Evolutionary conservation across 768 basidiomycete genomes (phyloP).

Genomic region (Mycena leptocephala): DNA sequence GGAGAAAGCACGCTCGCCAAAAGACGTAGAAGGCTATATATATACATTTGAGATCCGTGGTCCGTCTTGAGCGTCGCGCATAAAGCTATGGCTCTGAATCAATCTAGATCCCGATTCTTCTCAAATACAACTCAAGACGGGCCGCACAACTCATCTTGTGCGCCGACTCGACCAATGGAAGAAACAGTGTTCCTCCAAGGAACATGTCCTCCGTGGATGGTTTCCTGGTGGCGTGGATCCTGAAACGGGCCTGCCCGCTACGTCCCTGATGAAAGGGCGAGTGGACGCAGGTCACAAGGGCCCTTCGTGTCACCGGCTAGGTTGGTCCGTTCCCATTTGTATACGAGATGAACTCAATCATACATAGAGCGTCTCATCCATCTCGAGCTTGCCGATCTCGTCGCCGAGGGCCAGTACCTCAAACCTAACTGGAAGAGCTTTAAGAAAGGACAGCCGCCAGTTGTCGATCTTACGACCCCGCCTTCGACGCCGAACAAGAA

Average conservation of each 20-base stretch:
- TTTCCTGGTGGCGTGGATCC: constrained; percentile 74
- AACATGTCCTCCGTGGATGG: constrained; percentile 81
- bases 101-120: constrained; percentile 42
- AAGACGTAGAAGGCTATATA: constrained; percentile 84
- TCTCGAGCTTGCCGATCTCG: constrained; percentile 83
- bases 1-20: constrained; percentile 63
- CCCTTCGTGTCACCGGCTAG: constrained; percentile 79
- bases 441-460: constrained; percentile 42
- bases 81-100: not conserved
- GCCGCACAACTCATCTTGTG: constrained; percentile 80
- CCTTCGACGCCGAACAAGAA: constrained; percentile 42
- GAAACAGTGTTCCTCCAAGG: constrained; percentile 86
- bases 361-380: constrained; percentile 81
- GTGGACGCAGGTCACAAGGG: constrained; percentile 75
- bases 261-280: constrained; percentile 76
- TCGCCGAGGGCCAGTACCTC: constrained; percentile 72
- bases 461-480: constrained; percentile 33
- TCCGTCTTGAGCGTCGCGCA: constrained; percentile 43
- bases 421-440: constrained; percentile 62
- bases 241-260: constrained; percentile 53
- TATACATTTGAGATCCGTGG: constrained; percentile 88
- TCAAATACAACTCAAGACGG: constrained; percentile 82
- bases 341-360: not conserved
- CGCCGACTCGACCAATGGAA: constrained; percentile 86
- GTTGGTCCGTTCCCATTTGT: constrained; percentile 42